Base-by-base conservation (phyloP, 345 rosid genomes). In the Citrus inodora region DNA sequence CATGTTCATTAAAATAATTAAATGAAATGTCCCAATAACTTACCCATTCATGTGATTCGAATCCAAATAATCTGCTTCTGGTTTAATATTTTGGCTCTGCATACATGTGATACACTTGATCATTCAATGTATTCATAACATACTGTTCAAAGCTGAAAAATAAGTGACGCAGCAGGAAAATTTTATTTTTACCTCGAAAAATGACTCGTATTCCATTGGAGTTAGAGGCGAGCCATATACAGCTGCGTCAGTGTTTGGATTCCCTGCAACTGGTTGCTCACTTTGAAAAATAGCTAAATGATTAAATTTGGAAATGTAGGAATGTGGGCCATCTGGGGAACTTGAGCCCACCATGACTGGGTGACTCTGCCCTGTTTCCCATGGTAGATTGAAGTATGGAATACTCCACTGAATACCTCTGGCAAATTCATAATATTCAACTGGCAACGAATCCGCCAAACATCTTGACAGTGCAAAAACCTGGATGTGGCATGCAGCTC, bases 391-490 rank as follows among this genome's bases (percentile, higher is more conserved):
- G 66, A 92, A 89, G 85, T 95, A 92, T 46, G 98, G 99, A 85
- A 95, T 81, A 70, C 93, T 93, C 99, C 97, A 93, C 71, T 88
- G 93, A 58, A 95, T 66, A 65, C 89, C 85, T 84, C 94, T 85
- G 35, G 88, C 85, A 79, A 93, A 81, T 77, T 95, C 98, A 71
- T 87, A 92, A 80, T 90, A 95, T 59, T 89, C 92, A 22, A 89
- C 86, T 11, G 98, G 99, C 77, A 93, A 81, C 25, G 79, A 80
- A 70, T 87, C 91, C 2, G 90, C 91, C 81, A 93, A 75, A 96
- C 97, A 95, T 85, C 97, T 89, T 56, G 96, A 87, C 60, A 95
- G 83, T 32, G 99, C 99, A 78, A 95, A 95, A 62, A 93, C 88
- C 87, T 95, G 99, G 85, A 95, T 86, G 92, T 92, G 78, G 86